Base-by-base conservation (phyloP, 805 yeast genomes). In the Millerago galiae region DNA sequence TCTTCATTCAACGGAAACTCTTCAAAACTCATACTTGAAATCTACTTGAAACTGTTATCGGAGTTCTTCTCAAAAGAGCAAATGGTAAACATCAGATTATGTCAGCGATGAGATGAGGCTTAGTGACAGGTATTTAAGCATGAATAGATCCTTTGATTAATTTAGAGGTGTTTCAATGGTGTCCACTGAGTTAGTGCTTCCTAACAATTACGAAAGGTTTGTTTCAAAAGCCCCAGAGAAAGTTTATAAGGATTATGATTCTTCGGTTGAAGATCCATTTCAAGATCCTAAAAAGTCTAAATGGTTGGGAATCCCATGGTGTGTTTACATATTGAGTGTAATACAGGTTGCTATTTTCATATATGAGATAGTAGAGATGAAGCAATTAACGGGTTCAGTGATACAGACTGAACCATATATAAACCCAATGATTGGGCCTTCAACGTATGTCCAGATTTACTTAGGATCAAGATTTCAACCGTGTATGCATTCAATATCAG, bases 361-460 rank as follows among this genome's bases (percentile, higher is more conserved):
- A 8, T 81, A 71, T 11, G 89, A 83, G 56, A 59, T 83, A 29
- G 72, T 67, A 10, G 65, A 63, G 43, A 77, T 78, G 84, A 72
- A 77, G 6, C 52, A 57, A 6, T 63, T 75, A 35, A 82, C 89
- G 0, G 85, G 86, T 2, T 68, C 74, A 13, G 77, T 82, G 4
- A 71, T 83, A 46, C 86, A 79, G 55, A 78, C 85, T 0, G 60
- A 79, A 50, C 90, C 90, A 5, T 74, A 77, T 46, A 79, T 83
- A 65, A 83, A 83, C 56, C 90, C 89, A 6, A 82, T 83, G 89
- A 57, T 83, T 24, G 90, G 90, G 1, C 90, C 90, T 11, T 80
- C 87, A 3, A 63, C 81, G 0, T 80, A 80, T 52, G 65, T 81
- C 1, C 70, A 77, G 54, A 80, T 83, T 43, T 74, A 78, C 50